A percentile compares a stretch with the other conserved stretches of the same genome.
phyloP scores from a whole-genome alignment of 371 early-diverging fungal species.

The Entomophthora muscae region DNA sequence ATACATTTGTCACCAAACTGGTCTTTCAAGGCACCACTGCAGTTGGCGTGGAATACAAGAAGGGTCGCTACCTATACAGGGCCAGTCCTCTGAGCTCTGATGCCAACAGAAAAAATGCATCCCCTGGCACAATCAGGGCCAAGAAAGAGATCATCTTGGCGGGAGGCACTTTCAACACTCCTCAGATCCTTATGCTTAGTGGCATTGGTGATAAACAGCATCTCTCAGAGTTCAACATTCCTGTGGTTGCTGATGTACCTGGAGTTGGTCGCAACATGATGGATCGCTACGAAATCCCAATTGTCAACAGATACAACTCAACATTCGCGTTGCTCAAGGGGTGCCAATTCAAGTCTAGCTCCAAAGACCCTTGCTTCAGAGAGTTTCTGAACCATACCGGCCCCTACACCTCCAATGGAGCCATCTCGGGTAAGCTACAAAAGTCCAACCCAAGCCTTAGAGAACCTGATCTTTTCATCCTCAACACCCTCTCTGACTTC shows the following conservation, averaged over 20 bases:
- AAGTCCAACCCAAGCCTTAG: not conserved
- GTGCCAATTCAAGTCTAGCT: not conserved
- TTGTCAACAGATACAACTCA: not conserved
- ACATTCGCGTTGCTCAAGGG: not conserved
- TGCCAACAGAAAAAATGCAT: not conserved
- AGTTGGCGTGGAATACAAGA: not conserved
- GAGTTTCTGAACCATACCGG: not conserved
- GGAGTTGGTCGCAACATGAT: slow-evolving; percentile 5
- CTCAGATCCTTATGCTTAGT: slow-evolving; percentile 15
- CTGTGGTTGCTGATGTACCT: not conserved
- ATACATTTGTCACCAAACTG: slow-evolving; percentile 3
- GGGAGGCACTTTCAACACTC: slow-evolving; percentile 14
- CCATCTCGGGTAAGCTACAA: not conserved
- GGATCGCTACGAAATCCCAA: not conserved
- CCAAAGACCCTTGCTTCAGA: not conserved
- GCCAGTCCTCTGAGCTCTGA: not conserved
- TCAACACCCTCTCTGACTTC: not conserved
- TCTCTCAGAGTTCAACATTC: not conserved
- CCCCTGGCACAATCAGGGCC: slow-evolving; percentile 8
- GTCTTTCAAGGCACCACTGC: not conserved
- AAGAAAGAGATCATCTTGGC: slow-evolving; percentile 15
- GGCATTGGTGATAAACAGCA: slow-evolving; percentile 16
- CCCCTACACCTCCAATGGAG: slow-evolving; percentile 1
- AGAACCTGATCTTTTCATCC: too few species aligned
- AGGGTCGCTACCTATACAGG: not conserved